Evolutionary conservation across 305 asterid genomes (phyloP).

Genomic region (Fraxinus albicans): DNA sequence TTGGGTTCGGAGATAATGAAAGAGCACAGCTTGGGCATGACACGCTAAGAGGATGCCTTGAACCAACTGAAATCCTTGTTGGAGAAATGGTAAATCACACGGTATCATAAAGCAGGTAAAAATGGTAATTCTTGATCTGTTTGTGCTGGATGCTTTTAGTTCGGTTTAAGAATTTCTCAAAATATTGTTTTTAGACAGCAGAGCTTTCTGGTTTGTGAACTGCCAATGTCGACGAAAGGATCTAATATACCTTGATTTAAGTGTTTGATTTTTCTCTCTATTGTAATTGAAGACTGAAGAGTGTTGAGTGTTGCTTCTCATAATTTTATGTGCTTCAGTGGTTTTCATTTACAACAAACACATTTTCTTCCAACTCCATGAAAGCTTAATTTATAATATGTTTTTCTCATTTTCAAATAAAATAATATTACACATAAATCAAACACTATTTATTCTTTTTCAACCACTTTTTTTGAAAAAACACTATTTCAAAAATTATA

Average conservation of each 20-base stretch:
- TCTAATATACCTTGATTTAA: neutral
- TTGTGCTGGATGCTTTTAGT: neutral
- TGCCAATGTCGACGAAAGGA: neutral
- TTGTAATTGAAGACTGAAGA: neutral
- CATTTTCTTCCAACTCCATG: neutral
- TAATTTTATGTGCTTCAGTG: neutral
- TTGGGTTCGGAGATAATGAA: slow-evolving; percentile 87
- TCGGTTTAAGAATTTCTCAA: neutral
- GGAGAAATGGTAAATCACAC: slow-evolving; percentile 10
- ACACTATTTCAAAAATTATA: too few relatives aligned
- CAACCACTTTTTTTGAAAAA: too few relatives aligned
- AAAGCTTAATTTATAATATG: neutral
- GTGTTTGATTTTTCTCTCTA: neutral
- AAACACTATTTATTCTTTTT: too few relatives aligned
- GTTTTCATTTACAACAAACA: neutral
- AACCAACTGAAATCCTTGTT: slow-evolving; percentile 58
- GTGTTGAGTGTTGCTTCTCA: neutral
- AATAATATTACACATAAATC: too few relatives aligned
- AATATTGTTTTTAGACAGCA: neutral
- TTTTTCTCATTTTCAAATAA: too few relatives aligned
- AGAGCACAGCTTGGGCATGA: slow-evolving; percentile 85
- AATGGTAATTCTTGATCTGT: neutral
- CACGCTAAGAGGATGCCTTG: slow-evolving; percentile 58
- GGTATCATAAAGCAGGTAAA: neutral
- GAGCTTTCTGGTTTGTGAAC: neutral